phyloP scores from a whole-genome alignment of 331 rosid species.

The Arachis monticola region DNA sequence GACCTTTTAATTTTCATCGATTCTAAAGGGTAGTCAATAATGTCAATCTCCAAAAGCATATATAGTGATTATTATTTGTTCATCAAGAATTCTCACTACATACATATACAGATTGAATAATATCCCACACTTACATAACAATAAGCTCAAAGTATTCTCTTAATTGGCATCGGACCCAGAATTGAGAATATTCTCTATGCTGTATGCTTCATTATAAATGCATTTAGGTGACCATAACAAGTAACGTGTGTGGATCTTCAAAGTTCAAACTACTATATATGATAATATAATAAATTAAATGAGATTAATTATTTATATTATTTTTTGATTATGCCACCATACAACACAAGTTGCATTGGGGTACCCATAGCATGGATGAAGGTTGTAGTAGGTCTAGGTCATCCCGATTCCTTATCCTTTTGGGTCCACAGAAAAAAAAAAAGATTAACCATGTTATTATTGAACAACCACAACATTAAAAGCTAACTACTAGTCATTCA shows the following conservation, averaged over 20 bases:
- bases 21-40: too few relatives aligned
- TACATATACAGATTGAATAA: too few relatives aligned
- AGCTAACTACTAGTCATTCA: neutral
- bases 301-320: too few relatives aligned
- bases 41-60: too few relatives aligned
- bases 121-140: neutral
- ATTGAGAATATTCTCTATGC: slow-evolving; percentile 22
- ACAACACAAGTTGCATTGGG: neutral
- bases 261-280: neutral
- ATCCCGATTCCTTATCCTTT: neutral
- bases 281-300: neutral
- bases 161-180: neutral
- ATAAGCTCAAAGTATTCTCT: neutral
- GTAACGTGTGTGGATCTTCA: neutral
- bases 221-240: neutral
- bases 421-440: neutral
- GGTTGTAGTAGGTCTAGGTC: neutral
- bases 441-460: neutral
- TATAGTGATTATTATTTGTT: too few relatives aligned
- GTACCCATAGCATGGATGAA: neutral
- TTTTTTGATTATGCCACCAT: slow-evolving; percentile 1
- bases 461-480: neutral
- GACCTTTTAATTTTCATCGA: too few relatives aligned
- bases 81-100: too few relatives aligned
- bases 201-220: slow-evolving; percentile 20